A percentile compares a stretch with the other conserved stretches of the same genome.
These are phyloP conservation scores for Farysia itapuensis DNA, from an alignment of 1,284 basidiomycete species.

Conservation along the genomic window DNA sequence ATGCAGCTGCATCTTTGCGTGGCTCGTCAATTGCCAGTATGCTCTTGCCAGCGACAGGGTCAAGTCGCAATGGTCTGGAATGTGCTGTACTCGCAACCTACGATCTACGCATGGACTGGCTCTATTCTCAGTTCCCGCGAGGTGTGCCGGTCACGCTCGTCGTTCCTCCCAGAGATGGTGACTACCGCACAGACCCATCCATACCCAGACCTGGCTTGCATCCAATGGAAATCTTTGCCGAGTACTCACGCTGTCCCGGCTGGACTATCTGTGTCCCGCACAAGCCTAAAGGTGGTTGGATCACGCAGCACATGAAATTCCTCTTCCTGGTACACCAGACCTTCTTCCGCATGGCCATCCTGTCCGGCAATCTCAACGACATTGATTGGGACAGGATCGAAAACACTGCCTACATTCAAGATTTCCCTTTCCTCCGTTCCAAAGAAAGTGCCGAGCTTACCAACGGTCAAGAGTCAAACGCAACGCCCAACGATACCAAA, in stretches of 20 bases:
- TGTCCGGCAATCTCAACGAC: slow-evolving; percentile 49
- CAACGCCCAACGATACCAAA: slow-evolving; percentile 19
- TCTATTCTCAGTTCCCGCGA: slow-evolving; percentile 39
- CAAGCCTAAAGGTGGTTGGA: slow-evolving; percentile 32
- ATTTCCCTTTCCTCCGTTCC: slow-evolving; percentile 45
- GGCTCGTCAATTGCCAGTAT: slow-evolving; percentile 33
- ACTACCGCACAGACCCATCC: slow-evolving; percentile 12
- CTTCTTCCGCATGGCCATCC: slow-evolving; percentile 41
- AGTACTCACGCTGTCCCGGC: slow-evolving; percentile 14
- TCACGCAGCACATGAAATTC: slow-evolving; percentile 54
- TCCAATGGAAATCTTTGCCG: slow-evolving; percentile 10
- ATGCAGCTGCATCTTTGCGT: slow-evolving; percentile 4
- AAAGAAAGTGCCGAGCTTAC: no score
- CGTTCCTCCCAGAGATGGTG: slow-evolving; percentile 31
- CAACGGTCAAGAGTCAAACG: neutral
- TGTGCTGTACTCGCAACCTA: slow-evolving; percentile 47
- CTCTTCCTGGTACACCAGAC: slow-evolving; percentile 41
- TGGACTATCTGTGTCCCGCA: slow-evolving; percentile 42
- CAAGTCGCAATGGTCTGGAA: slow-evolving; percentile 21
- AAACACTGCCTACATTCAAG: slow-evolving; percentile 52
- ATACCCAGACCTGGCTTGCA: slow-evolving; percentile 33
- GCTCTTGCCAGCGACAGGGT: slow-evolving; percentile 37
- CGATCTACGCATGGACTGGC: slow-evolving; percentile 52
- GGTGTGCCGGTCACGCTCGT: slow-evolving; percentile 43
- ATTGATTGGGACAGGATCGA: slow-evolving; percentile 56